Evolutionary conservation across 1,284 basidiomycete genomes (phyloP).

Genomic region (Amylostereum chailletii): DNA sequence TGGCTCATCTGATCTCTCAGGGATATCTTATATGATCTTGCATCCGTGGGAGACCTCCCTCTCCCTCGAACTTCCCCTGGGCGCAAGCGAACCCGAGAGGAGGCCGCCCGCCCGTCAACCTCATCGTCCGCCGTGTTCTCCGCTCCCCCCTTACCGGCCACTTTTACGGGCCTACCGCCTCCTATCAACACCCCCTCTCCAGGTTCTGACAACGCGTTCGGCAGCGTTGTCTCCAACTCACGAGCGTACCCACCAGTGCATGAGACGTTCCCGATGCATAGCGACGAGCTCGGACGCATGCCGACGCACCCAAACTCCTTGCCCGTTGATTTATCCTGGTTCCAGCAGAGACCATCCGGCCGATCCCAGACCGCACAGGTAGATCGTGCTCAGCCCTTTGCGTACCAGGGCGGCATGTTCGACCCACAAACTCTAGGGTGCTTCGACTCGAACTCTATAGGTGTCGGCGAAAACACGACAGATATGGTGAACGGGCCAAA

Average conservation of each 20-base stretch:
- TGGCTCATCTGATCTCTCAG: conserved; percentile 20
- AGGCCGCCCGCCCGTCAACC: neutral
- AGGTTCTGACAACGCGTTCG: neutral
- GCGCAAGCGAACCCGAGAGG: conserved; percentile 52
- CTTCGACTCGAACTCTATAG: too few relatives aligned
- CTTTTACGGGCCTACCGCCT: neutral
- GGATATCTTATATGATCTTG: conserved; percentile 59
- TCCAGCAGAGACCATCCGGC: too few relatives aligned
- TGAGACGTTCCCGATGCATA: conserved; percentile 37
- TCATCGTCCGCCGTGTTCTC: neutral
- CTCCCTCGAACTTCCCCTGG: conserved; percentile 37
- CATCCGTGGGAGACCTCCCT: conserved; percentile 54
- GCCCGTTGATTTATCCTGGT: too few relatives aligned
- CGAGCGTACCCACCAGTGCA: conserved; percentile 13
- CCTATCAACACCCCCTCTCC: neutral
- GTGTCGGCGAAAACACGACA: too few relatives aligned
- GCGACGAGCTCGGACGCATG: conserved; percentile 43
- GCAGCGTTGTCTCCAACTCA: conserved; percentile 1
- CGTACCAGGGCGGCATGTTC: too few relatives aligned
- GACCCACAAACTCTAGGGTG: too few relatives aligned
- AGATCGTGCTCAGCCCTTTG: too few relatives aligned
- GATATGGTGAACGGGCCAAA: too few relatives aligned
- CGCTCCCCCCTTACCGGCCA: neutral
- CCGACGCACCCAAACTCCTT: conserved; percentile 31
- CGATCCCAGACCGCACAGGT: too few relatives aligned